phyloP scores from a whole-genome alignment of 495 filamentous ascomycete species.

The Penicillium arizonense region DNA sequence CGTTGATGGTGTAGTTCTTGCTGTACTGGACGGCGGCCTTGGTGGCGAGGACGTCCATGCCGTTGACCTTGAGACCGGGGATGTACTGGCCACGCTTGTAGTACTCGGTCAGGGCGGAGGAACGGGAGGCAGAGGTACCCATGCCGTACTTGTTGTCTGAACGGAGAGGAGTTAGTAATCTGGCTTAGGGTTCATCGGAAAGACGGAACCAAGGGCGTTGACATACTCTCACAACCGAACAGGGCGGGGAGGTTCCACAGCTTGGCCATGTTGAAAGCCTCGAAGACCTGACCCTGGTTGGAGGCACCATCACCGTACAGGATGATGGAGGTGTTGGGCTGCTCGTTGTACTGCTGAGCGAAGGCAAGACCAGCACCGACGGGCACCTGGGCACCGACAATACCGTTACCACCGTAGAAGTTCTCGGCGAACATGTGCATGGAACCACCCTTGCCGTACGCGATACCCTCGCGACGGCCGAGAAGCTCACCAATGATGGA shows the following conservation, averaged over 20 bases:
- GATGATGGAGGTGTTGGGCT: conserved; percentile 79
- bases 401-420: conserved; percentile 98
- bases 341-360: conserved; percentile 88
- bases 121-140: conserved; percentile 93
- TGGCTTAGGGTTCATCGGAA: neutral
- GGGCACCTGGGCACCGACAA: conserved; percentile 97
- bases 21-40: conserved; percentile 93
- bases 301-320: conserved; percentile 96
- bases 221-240: conserved; percentile 96
- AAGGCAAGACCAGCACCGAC: conserved; percentile 97
- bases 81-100: conserved; percentile 99
- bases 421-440: conserved; percentile 99
- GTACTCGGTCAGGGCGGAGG: conserved; percentile 96
- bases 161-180: conserved; percentile 12
- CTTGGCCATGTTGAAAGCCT: conserved; percentile 99
- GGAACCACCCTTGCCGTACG: conserved; percentile 96
- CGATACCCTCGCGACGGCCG: conserved; percentile 91
- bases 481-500: conserved; percentile 96
- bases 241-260: conserved; percentile 94
- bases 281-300: conserved; percentile 99
- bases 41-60: conserved; percentile 98
- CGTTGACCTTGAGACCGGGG: conserved; percentile 98
- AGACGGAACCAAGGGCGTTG: neutral
- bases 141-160: conserved; percentile 99
- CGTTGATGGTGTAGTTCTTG: conserved; percentile 75